These are phyloP conservation scores for Chlorella sp. DNA, from an alignment of 139 green algal genomes.

Conservation along the genomic window DNA sequence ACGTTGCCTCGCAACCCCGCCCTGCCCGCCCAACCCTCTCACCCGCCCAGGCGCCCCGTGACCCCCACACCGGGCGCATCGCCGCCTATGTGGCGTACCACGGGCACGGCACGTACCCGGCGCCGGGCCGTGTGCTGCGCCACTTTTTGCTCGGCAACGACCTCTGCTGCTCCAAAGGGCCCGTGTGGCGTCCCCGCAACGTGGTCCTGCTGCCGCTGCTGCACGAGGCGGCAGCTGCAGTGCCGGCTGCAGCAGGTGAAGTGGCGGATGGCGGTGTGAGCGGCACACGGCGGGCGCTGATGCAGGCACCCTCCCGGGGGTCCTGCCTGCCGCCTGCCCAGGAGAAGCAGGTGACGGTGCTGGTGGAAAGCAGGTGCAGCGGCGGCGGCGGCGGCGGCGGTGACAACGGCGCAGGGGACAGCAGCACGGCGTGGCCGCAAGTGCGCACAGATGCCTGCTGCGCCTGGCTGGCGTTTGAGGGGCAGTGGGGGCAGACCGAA, in stretches of 20 bases:
- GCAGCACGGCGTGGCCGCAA: neutral
- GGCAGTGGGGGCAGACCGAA: neutral
- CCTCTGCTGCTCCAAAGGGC: conserved; percentile 7
- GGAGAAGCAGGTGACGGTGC: neutral
- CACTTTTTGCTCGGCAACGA: conserved; percentile 43
- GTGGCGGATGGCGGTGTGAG: neutral
- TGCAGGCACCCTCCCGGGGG: neutral
- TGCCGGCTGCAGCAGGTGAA: neutral
- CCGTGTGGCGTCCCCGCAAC: conserved; percentile 10
- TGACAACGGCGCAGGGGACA: neutral
- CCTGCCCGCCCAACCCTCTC: neutral
- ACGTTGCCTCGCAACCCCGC: too few species aligned
- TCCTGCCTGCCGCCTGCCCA: neutral
- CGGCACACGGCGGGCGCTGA: too few species aligned
- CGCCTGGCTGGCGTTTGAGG: neutral
- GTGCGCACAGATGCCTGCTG: neutral
- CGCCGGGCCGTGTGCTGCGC: conserved; percentile 13
- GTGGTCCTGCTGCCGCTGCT: conserved; percentile 40
- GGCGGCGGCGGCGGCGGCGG: neutral
- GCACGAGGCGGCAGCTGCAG: neutral
- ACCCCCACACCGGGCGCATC: conserved; percentile 22
- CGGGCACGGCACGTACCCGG: conserved; percentile 63
- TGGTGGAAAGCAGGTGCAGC: neutral
- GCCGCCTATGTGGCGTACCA: conserved; percentile 50
- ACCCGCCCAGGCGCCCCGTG: neutral